Percentiles rank a stretch among this genome's conserved stretches.
These are phyloP conservation scores for Fusarium nelsonii DNA, from an alignment of 2,329 filamentous ascomycete species.

Conservation along the genomic window DNA sequence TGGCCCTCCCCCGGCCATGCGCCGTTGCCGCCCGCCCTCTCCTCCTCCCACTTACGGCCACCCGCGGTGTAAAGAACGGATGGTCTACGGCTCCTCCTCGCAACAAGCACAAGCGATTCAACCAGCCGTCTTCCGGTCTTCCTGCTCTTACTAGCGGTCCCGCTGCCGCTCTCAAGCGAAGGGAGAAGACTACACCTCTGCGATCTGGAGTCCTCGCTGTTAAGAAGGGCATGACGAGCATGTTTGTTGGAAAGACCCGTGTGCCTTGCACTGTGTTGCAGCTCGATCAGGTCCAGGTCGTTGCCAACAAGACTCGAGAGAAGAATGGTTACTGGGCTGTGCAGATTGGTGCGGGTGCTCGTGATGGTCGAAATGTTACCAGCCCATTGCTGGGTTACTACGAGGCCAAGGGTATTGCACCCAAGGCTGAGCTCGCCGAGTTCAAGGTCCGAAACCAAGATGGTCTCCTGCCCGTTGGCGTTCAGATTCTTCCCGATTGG, in stretches of 20 bases:
- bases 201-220: constrained; percentile 86
- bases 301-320: constrained; percentile 84
- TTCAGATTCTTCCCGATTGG: constrained; percentile 85
- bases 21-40: constrained; percentile 53
- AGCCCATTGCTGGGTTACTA: constrained; percentile 89
- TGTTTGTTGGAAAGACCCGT: constrained; percentile 84
- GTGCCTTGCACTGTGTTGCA: constrained; percentile 93
- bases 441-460: constrained; percentile 82
- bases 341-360: constrained; percentile 84
- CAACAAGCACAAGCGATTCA: constrained; percentile 69
- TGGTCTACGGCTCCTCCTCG: constrained; percentile 69
- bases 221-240: constrained; percentile 96
- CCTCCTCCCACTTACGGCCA: constrained; percentile 60
- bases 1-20: constrained; percentile 58
- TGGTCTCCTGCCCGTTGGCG: constrained; percentile 82
- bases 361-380: constrained; percentile 80
- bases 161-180: constrained; percentile 70
- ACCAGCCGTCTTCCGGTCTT: constrained; percentile 68
- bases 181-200: constrained; percentile 69
- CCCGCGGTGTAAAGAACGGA: constrained; percentile 68
- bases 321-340: constrained; percentile 94
- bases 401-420: constrained; percentile 81
- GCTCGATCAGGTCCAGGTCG: constrained; percentile 90
- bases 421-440: constrained; percentile 86
- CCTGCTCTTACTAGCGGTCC: constrained; percentile 69